These are phyloP conservation scores for Colletotrichum tropicicola DNA, from an alignment of 2,329 filamentous ascomycete genomes.

Conservation along the genomic window DNA sequence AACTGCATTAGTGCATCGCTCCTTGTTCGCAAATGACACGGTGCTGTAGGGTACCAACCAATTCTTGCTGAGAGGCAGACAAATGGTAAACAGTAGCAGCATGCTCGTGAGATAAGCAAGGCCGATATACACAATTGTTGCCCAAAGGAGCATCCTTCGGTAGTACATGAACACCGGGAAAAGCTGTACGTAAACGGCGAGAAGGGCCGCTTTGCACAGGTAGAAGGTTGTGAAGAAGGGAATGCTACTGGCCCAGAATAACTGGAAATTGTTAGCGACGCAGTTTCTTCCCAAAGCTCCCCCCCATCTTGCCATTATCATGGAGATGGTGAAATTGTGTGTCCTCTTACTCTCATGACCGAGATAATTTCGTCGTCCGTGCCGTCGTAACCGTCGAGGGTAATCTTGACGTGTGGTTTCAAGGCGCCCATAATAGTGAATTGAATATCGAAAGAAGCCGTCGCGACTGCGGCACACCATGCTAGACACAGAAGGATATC, in stretches of 20 bases:
- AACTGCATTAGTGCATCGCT: neutral
- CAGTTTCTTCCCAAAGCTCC: neutral
- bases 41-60: constrained; percentile 1
- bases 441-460: constrained; percentile 25
- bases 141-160: constrained; percentile 21
- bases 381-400: constrained; percentile 11
- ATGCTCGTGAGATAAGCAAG: constrained; percentile 22
- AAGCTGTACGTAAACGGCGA: constrained; percentile 21
- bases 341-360: constrained; percentile 7
- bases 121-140: constrained; percentile 3
- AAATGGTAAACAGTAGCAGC: constrained; percentile 16
- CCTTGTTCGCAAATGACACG: too few relatives aligned
- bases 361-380: neutral
- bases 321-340: neutral
- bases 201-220: constrained; percentile 24
- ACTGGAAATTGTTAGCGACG: neutral
- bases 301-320: neutral
- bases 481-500: constrained; percentile 23
- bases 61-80: constrained; percentile 18
- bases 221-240: constrained; percentile 26
- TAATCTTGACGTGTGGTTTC: constrained; percentile 21
- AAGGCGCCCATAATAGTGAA: constrained; percentile 22
- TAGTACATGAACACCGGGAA: constrained; percentile 24
- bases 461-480: constrained; percentile 15
- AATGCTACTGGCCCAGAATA: constrained; percentile 27